Evolutionary conservation across 345 rosid species (phyloP), one percentile per base, ranked within the genome.

Genomic region (Anastatica hierochuntica): DNA sequence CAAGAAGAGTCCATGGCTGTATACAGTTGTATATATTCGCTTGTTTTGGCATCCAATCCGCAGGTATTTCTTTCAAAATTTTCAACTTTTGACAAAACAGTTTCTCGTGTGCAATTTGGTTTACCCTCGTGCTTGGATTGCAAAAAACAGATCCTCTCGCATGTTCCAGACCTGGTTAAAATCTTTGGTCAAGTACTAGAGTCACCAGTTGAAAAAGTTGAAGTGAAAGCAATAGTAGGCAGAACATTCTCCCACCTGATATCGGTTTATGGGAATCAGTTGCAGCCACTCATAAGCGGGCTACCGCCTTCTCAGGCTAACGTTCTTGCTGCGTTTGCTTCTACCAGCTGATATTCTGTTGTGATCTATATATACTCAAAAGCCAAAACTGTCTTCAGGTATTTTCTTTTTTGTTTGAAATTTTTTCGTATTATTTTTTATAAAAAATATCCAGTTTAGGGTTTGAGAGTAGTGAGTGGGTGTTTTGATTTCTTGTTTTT

Each of bases 1-100:
- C 92, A 55, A 12, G 99, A 94, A 58, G 99, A 94, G 67, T 94
- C 99, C 33, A 71, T 77, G 77, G 77, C 90, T 35, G 94, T 94
- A 35, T 88, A 88, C 70, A 74, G 72, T 49, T 94, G 97, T 74
- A 70, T 88, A 53, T 85, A 79, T 48, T 66, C 82, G 24, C 94
- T 88, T 47, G 88, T 94, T 50, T 64, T 83, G 66, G 60, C 94
- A 16, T 88, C 97, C 56, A 85, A 88, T 61, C 81, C 85, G 16
- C 87, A 85, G 87, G 99, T 88, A 70, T 17, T 15, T 51, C 6
- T 38, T 23, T 24, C 43, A 0, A 7, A 49, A 12, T n/a, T 36
- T 49, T 17, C 4, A 20, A 12, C 10, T 15, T 14, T 31, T 44
- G 27, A 13, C 14, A 0, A 41, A 52, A 10, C 12, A n/a, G 52